Evolutionary conservation across 2,329 filamentous ascomycete genomes (phyloP), one percentile per base, ranked within the genome.

Genomic region (Leptographium wingfieldii): DNA sequence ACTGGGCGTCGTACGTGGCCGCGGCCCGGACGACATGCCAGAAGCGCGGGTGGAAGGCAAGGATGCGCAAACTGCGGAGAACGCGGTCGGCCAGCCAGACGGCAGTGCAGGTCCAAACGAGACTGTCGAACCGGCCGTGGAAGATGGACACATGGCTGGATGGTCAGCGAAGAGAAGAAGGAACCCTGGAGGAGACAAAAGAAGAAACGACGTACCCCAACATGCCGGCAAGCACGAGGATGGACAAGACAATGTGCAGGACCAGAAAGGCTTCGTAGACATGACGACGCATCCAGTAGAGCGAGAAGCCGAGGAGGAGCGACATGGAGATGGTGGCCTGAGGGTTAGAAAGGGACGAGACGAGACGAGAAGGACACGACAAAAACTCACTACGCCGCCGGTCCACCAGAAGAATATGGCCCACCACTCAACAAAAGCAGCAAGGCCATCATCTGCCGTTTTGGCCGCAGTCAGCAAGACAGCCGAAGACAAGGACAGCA

Each of bases 201-300:
- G 16, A 31, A 43, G 2, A 22, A 35, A 5, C 55, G 77, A 56
- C 60, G 4, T 51, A 63, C 62, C 56, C 55, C 3, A 61, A 16
- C 56, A 65, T 60, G 46, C 72, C 76, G 1, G 73, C 69, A 3
- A 80, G 56, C 7, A 72, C 67, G 3, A 79, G 56, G 14, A 76
- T 65, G 0, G 76, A 69, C 0, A 79, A 55, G 3, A 70, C 56
- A 29, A 80, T 72, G 53, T 80, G 77, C 10, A 67, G 62, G 6
- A 72, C 63, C 0, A 80, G 68, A 63, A 80, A 80, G 0, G 75
- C 35, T 62, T 82, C 79, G 62, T 82, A 85, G n/a, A 74, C 73
- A 11, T 74, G 74, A 7, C 76, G 73, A 0, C 81, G 74, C 22
- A 83, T 69, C 68, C 75, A 80, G 62, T 78, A 80, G 0, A 80